These are phyloP conservation scores for Amanita phalloides DNA, from an alignment of 768 basidiomycete genomes.

Conservation along the genomic window DNA sequence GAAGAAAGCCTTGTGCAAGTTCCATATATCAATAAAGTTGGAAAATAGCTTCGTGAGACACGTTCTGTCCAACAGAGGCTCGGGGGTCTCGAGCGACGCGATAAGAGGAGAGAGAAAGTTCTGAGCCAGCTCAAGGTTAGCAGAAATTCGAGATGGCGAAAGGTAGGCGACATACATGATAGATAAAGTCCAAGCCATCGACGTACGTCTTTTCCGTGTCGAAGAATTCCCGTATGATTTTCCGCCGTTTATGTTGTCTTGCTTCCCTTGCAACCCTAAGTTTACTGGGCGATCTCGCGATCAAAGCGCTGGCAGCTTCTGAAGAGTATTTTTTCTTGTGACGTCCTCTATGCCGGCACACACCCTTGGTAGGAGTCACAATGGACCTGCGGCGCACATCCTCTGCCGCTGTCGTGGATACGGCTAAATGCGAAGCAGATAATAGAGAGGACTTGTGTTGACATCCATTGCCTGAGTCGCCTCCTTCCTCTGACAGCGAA, in stretches of 20 bases:
- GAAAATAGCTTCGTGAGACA: constrained; percentile 71
- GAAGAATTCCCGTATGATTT: constrained; percentile 71
- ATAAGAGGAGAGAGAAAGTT: constrained; percentile 79
- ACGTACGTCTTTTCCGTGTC: constrained; percentile 77
- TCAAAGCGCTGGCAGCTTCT: background rate
- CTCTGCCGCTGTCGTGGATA: background rate
- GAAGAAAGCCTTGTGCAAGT: constrained; percentile 70
- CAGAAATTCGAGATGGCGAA: background rate
- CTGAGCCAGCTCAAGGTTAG: constrained; percentile 23
- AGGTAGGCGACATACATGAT: constrained; percentile 42
- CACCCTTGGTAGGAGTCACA: constrained; percentile 27
- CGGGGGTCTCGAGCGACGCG: constrained; percentile 54
- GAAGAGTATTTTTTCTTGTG: background rate
- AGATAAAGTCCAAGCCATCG: constrained; percentile 72
- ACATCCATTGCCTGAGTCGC: constrained; percentile 11
- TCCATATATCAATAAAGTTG: constrained; percentile 90
- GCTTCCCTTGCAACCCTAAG: constrained; percentile 10
- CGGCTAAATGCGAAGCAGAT: background rate
- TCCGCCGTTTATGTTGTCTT: constrained; percentile 45
- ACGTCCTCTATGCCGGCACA: background rate
- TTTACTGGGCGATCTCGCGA: background rate
- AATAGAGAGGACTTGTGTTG: constrained; percentile 5
- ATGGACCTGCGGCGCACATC: constrained; percentile 25
- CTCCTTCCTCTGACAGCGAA: constrained; percentile 49
- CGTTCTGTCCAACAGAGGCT: constrained; percentile 58